Evolutionary conservation across 495 filamentous ascomycete species (phyloP), one percentile per base, ranked within the genome.

Genomic region (Tuber umbilicatum): DNA sequence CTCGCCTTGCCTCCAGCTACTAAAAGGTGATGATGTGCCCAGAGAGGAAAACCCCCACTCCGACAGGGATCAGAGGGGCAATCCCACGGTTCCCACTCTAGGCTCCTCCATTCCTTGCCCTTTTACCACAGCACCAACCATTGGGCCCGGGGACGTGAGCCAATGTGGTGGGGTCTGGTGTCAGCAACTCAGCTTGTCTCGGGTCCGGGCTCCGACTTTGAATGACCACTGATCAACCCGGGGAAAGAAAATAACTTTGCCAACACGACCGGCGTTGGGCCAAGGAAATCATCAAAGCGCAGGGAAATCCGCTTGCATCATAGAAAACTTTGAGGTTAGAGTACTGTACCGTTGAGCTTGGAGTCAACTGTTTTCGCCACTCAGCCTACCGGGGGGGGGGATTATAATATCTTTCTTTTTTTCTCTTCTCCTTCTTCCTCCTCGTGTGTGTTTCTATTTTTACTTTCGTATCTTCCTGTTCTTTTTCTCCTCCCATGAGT

Each of bases 1-100:
- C 71, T 78, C 76, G 69, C 75, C 77, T 35, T 78, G 40, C 77
- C 68, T 72, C 70, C 43, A 78, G 75, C 75, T 78, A 75, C 73
- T 74, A 72, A 79, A 78, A 74, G 72, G 10, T 42, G 71, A 76
- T 68, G 55, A 3, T 70, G 73, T 31, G n/a, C 50, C n/a, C 23
- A 5, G 50, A 60, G 50, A 7, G 50, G 50, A 14, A 60, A 31
- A 64, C 55, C 47, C 42, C 45, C 72, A 69, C 64, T 76, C 39
- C 35, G 64, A 68, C 77, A 79, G 60, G 77, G 77, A 74, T 79
- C 27, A 64, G 55, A 64, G 55, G 60, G 35, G 35, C 35, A 74
- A 79, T 78, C 77, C 75, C 77, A 79, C 77, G 60, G 69, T 64
- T 70, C 72, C 69, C 69, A 78, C 77, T n/a, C 27, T 27, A 64